Base-by-base conservation (phyloP, 495 filamentous ascomycete species). In the Evernia prunastri region DNA sequence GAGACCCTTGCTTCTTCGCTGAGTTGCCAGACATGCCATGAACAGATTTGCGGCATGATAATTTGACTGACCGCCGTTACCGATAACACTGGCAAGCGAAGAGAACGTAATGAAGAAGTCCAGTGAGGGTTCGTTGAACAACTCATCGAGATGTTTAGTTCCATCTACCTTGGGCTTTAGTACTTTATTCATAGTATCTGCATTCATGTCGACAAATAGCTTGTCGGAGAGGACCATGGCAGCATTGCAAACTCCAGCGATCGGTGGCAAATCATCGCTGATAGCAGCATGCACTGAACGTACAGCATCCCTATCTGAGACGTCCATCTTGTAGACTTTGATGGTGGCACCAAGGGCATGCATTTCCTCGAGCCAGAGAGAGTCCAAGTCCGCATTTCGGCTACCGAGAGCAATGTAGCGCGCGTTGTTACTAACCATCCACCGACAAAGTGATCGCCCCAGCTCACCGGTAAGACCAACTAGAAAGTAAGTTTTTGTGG, bases 71-170 rank as follows among this genome's bases (percentile, higher is more conserved):
- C 82, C 81, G 56, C 72, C 66, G 1, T 79, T 83, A 1, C 86
- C 85, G 29, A 83, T 73, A 15, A 79, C 73, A 12, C 25, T 31
- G 10, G 80, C 73, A 4, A 79, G 72, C 0, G 84, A 87, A 0
- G 81, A 84, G 60, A 86, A 76, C 42, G 81, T 72, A 31, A 87
- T 74, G 72, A 88, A 87, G 74, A 87, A 88, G 61, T 88, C 86
- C 2, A 87, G 77, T 7, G 29, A 15, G 0, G 68, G 56, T 17
- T 72, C 64, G 36, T 49, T 39, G 54, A 77, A 69, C n/a, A 72
- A 13, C 20, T 75, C 66, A 27, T 76, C 64, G 59, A 77, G 64
- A 59, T 68, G 1, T 40, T 63, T 56, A 36, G 70, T 59, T 31
- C 76, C 67, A n/a, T 71, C 61, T 53, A 77, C 65, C 29, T 72